phyloP scores from a whole-genome alignment of 75 land plant genomes.

The Selaginella moellendorffii region DNA sequence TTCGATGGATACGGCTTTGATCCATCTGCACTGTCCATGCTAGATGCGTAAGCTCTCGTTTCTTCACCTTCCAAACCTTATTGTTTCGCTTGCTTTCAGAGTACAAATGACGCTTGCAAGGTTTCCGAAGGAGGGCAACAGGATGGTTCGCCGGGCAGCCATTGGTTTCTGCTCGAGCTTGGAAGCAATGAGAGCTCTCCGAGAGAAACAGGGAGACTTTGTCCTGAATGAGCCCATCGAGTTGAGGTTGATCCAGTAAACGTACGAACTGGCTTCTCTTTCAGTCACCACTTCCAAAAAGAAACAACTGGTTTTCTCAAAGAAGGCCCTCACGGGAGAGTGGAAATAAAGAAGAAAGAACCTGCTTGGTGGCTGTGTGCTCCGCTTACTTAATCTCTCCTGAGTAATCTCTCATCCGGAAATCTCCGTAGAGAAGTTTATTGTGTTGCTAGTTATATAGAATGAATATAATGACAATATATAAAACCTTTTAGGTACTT shows the following conservation, averaged over 20 bases:
- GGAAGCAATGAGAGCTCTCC: background rate
- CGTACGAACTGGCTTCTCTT: too few species aligned
- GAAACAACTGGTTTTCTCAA: too few species aligned
- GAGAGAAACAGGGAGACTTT: background rate
- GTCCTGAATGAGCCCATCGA: background rate
- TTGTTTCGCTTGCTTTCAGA: background rate
- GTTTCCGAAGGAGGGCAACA: background rate
- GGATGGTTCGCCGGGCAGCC: background rate
- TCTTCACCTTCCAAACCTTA: background rate
- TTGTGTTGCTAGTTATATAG: too few species aligned
- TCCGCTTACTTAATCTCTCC: too few species aligned
- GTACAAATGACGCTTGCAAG: background rate
- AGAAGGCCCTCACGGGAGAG: too few species aligned
- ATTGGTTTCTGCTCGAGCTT: background rate
- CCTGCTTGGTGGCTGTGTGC: too few species aligned
- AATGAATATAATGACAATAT: too few species aligned
- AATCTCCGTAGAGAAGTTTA: too few species aligned
- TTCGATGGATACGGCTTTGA: background rate
- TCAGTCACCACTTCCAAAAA: too few species aligned
- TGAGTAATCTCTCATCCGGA: too few species aligned
- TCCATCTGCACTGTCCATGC: background rate
- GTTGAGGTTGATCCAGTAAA: background rate
- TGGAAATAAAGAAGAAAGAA: too few species aligned
- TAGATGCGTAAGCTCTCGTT: background rate
- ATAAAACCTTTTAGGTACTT: too few species aligned